Percentiles rank a stretch among this genome's conserved stretches.
These are phyloP conservation scores for Betula pendula DNA, from an alignment of 306 rosid genomes.

Conservation along the genomic window DNA sequence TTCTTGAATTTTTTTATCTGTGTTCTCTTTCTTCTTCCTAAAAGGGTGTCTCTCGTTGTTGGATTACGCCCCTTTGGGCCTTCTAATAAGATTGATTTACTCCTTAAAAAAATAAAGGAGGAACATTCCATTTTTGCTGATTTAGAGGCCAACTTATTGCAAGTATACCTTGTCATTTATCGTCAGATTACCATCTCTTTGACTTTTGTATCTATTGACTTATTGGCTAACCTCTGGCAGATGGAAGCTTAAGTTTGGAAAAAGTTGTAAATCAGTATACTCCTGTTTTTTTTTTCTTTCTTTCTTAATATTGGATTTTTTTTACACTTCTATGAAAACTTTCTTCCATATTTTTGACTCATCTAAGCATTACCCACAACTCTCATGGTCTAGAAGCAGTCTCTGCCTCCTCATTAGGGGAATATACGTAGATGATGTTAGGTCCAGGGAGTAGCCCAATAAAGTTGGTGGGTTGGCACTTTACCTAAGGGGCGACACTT, in stretches of 20 bases:
- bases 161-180: constrained; percentile 6
- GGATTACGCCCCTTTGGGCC: too few relatives aligned
- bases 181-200: background rate
- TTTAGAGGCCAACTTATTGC: background rate
- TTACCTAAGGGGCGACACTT: background rate
- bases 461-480: background rate
- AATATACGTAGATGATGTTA: background rate
- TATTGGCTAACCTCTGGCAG: background rate
- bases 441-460: background rate
- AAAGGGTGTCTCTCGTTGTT: too few relatives aligned
- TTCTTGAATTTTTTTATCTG: too few relatives aligned
- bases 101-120: background rate
- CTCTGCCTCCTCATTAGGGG: background rate
- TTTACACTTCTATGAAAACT: background rate
- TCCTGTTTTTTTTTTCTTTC: background rate
- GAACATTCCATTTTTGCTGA: background rate
- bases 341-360: background rate
- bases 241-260: background rate
- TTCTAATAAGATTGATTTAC: too few relatives aligned
- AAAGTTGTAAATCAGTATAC: background rate
- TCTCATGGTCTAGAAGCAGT: background rate
- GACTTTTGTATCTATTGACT: constrained; percentile 3
- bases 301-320: background rate
- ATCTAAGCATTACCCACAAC: background rate
- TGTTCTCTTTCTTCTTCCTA: too few relatives aligned